phyloP scores from a whole-genome alignment of 2,329 filamentous ascomycete genomes.

The Xylaria sp. region DNA sequence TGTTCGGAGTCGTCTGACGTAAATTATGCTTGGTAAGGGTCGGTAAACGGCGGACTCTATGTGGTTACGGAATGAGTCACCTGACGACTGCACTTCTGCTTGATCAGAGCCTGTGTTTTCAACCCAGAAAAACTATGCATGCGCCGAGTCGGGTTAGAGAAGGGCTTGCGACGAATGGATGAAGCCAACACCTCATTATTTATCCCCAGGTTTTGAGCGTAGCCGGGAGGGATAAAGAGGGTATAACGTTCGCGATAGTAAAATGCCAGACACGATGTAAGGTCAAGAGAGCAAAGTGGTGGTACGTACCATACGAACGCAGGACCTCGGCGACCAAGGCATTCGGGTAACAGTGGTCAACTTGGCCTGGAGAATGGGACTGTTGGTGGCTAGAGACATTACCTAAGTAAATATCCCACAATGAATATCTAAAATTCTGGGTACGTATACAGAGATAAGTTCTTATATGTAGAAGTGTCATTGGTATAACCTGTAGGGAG shows the following conservation, averaged over 20 bases:
- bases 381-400: constrained; percentile 49
- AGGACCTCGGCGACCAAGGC: too few relatives aligned
- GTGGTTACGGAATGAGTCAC: not conserved
- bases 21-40: not conserved
- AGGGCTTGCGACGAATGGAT: not conserved
- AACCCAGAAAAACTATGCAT: not conserved
- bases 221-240: constrained; percentile 31
- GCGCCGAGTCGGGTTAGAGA: not conserved
- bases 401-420: too few relatives aligned
- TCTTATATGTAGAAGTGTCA: not conserved
- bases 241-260: not conserved
- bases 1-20: not conserved
- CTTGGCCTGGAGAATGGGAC: constrained; percentile 38
- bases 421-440: not conserved
- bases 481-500: constrained; percentile 7
- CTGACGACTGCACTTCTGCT: not conserved
- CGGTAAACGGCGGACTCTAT: not conserved
- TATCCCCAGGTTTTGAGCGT: constrained; percentile 50
- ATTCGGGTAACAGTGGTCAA: not conserved
- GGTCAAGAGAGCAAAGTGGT: not conserved
- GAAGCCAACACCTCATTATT: constrained; percentile 46
- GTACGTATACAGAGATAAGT: not conserved
- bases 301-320: not conserved
- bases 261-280: not conserved
- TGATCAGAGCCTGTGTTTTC: not conserved